Conservation (phyloP, 371 early-diverging fungal genomes). For the Gilbertella persicaria region DNA sequence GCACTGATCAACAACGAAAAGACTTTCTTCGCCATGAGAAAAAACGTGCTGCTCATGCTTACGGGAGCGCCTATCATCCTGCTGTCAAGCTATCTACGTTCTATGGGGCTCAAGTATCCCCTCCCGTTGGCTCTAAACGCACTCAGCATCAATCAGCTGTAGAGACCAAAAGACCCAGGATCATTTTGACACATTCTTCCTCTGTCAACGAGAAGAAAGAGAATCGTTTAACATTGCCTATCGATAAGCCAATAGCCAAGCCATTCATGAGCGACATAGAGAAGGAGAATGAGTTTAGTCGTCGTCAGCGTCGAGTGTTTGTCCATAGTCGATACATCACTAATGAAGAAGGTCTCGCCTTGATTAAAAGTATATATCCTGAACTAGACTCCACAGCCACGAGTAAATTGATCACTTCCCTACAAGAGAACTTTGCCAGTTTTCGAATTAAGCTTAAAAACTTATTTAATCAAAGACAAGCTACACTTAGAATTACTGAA, state of each 20-base stretch:
- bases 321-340: conserved; percentile 38
- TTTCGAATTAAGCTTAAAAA: conserved; percentile 18
- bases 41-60: background rate
- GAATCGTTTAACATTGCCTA: conserved; percentile 14
- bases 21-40: conserved; percentile 7
- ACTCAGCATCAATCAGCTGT: conserved; percentile 7
- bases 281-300: conserved; percentile 36
- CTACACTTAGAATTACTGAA: conserved; percentile 1
- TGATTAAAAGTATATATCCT: conserved; percentile 30
- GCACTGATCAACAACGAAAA: conserved; percentile 5
- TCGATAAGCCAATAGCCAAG: background rate
- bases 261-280: conserved; percentile 17
- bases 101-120: conserved; percentile 8
- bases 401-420: conserved; percentile 9
- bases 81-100: conserved; percentile 11
- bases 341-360: conserved; percentile 30
- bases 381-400: conserved; percentile 3
- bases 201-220: too few species aligned
- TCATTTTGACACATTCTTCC: background rate
- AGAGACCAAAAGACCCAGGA: too few species aligned
- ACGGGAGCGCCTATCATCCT: conserved; percentile 4
- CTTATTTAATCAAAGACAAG: background rate
- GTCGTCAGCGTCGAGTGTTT: conserved; percentile 41
- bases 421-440: conserved; percentile 19
- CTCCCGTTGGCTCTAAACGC: conserved; percentile 16